phyloP scores from a whole-genome alignment of 2,329 filamentous ascomycete genomes.

The Ramichloridium luteum region DNA sequence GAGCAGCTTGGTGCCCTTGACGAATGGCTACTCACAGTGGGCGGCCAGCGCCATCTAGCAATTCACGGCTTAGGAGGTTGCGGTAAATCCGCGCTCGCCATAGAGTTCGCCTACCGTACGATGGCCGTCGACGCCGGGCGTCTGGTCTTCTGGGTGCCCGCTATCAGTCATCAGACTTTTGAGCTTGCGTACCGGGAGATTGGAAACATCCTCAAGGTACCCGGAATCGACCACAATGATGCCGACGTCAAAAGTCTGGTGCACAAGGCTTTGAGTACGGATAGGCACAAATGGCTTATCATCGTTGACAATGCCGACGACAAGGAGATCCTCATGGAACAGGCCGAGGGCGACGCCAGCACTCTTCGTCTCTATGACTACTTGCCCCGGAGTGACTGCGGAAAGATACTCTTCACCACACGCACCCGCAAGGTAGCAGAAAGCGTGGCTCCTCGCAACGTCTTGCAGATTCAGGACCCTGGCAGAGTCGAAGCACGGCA shows the following conservation, averaged over 20 bases:
- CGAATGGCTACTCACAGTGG: neutral
- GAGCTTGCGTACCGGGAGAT: conserved; percentile 29
- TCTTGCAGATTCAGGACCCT: neutral
- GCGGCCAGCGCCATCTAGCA: neutral
- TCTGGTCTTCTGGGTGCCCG: conserved; percentile 36
- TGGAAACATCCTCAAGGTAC: conserved; percentile 21
- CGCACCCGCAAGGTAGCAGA: neutral
- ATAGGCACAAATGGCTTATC: conserved; percentile 26
- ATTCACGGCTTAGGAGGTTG: conserved; percentile 29
- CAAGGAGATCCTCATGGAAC: neutral
- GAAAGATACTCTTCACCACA: neutral
- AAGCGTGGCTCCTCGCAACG: neutral
- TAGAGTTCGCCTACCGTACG: conserved; percentile 31
- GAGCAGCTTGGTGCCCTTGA: neutral
- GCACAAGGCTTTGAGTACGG: conserved; percentile 10
- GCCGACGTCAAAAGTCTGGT: conserved; percentile 9
- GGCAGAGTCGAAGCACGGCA: neutral
- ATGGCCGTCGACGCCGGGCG: conserved; percentile 25
- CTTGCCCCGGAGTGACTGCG: neutral
- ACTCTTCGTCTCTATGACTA: neutral
- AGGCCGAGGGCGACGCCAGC: too few relatives aligned
- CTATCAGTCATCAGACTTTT: conserved; percentile 28
- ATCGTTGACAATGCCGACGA: conserved; percentile 34
- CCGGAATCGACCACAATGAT: neutral
- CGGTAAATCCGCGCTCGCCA: conserved; percentile 31